A percentile compares a stretch with the other conserved stretches of the same genome.
Conservation (phyloP, 257 asterid genomes). For the Solanum dulcamara region DNA sequence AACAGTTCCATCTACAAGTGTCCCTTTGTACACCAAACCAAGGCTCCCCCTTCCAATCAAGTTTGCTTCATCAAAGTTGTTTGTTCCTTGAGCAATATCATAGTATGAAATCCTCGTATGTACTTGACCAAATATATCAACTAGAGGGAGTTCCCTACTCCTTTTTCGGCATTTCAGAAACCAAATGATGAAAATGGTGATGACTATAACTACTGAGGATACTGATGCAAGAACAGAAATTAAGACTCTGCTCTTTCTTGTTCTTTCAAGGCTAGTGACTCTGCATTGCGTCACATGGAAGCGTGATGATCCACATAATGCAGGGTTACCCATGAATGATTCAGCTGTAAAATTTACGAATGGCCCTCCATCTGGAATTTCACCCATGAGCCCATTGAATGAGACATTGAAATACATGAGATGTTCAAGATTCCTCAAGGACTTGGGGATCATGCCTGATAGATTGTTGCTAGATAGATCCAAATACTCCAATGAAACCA, state of each 20-base stretch:
- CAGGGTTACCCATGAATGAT: background rate
- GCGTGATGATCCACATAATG: background rate
- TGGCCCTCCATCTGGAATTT: constrained; percentile 6
- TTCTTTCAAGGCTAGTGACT: background rate
- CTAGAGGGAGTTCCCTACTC: background rate
- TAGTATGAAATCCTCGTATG: background rate
- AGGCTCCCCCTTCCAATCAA: background rate
- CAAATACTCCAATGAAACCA: background rate
- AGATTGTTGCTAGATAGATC: constrained; percentile 1
- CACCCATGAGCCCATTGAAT: background rate
- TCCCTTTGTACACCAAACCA: background rate
- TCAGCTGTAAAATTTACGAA: background rate
- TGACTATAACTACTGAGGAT: background rate
- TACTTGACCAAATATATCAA: background rate
- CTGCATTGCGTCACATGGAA: background rate
- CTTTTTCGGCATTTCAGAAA: background rate
- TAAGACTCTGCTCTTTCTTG: background rate
- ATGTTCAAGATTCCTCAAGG: background rate
- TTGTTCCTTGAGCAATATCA: background rate
- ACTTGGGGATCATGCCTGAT: background rate
- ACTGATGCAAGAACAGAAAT: background rate
- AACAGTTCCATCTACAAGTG: background rate
- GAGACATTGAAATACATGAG: constrained; percentile 3
- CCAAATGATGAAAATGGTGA: background rate
- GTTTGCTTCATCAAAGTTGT: constrained; percentile 1